phyloP scores from a whole-genome alignment of 2,329 filamentous ascomycete species.

The Scedosporium apiospermum region DNA sequence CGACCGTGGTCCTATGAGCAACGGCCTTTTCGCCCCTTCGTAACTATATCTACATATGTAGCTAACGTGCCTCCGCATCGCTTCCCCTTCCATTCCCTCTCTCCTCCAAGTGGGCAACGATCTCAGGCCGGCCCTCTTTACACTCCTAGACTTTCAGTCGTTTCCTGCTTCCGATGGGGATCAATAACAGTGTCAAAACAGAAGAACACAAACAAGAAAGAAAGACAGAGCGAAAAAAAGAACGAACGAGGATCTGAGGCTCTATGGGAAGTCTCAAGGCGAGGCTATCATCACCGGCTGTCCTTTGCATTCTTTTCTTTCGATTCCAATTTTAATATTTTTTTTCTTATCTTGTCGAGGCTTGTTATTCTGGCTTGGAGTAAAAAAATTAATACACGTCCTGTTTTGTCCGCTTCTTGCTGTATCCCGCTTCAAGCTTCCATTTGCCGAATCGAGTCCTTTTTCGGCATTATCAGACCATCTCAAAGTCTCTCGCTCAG shows the following conservation, averaged over 20 bases:
- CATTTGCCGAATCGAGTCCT: neutral
- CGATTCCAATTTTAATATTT: neutral
- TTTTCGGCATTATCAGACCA: too few relatives aligned
- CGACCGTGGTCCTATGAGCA: constrained; percentile 2
- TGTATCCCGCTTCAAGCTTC: neutral
- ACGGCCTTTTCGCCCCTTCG: neutral
- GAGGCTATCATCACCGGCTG: too few relatives aligned
- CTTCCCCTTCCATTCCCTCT: neutral
- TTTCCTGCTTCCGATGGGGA: neutral
- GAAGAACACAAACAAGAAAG: neutral
- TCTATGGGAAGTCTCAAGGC: neutral
- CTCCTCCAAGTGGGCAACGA: neutral
- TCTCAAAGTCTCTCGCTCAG: neutral
- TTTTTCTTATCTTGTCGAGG: neutral
- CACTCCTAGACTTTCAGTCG: neutral
- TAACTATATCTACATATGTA: neutral
- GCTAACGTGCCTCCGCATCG: neutral
- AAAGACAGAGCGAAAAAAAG: neutral
- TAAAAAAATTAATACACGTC: neutral
- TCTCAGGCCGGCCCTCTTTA: neutral
- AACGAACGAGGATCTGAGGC: neutral
- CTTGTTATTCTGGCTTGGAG: neutral
- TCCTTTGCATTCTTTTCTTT: neutral
- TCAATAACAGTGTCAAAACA: neutral
- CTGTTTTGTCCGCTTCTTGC: neutral